Conservation (phyloP, 371 early-diverging fungal genomes). For the Apophysomyces variabilis region DNA sequence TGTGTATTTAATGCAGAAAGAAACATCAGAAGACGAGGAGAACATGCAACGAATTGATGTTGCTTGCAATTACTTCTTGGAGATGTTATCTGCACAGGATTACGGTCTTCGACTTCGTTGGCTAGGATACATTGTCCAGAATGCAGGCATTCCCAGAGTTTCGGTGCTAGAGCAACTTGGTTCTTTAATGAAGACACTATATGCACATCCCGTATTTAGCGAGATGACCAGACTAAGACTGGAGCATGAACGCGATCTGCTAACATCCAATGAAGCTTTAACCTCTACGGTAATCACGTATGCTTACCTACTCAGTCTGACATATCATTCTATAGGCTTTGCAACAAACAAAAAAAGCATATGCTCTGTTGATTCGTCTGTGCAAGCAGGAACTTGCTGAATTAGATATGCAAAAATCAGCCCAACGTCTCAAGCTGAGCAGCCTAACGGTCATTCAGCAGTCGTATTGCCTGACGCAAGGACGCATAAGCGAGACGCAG, state of each 20-base stretch:
- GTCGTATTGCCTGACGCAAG: constrained; percentile 52
- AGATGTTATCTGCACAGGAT: constrained; percentile 53
- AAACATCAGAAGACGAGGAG: constrained; percentile 17
- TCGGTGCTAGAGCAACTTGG: constrained; percentile 34
- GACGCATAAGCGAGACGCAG: constrained; percentile 51
- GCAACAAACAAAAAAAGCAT: constrained; percentile 29
- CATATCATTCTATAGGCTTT: constrained; percentile 3
- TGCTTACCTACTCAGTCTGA: background rate
- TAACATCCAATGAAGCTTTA: constrained; percentile 1
- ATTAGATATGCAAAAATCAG: constrained; percentile 28
- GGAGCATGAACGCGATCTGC: constrained; percentile 2
- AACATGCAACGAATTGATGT: constrained; percentile 41
- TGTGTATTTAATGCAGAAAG: constrained; percentile 46
- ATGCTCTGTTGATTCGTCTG: constrained; percentile 39
- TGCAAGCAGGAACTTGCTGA: constrained; percentile 39
- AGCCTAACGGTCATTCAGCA: constrained; percentile 57
- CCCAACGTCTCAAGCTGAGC: constrained; percentile 44
- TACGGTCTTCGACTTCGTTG: constrained; percentile 52
- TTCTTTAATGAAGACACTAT: constrained; percentile 31
- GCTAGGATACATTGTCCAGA: constrained; percentile 54
- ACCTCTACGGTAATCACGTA: constrained; percentile 1
- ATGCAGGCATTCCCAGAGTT: constrained; percentile 21
- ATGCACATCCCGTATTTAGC: constrained; percentile 30
- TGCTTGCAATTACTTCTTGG: constrained; percentile 63
- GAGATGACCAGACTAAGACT: constrained; percentile 23